phyloP scores from a whole-genome alignment of 805 yeast species.

The Saccharomyces mikatae region DNA sequence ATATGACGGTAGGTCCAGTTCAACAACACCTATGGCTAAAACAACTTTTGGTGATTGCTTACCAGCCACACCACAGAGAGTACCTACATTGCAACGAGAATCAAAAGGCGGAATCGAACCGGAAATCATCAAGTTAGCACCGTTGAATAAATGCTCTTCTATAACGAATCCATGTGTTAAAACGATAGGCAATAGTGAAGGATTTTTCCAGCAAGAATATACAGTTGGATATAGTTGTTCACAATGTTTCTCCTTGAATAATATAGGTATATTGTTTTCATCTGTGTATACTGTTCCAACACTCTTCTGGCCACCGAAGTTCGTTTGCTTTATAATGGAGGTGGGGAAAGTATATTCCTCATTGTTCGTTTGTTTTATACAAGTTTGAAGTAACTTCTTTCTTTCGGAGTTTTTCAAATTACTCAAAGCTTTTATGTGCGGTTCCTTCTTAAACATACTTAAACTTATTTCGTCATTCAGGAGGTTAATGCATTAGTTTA shows the following conservation, averaged over 20 bases:
- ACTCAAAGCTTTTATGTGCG: conserved; percentile 60
- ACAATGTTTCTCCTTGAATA: conserved; percentile 57
- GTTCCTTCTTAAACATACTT: conserved; percentile 31
- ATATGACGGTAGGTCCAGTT: conserved; percentile 40
- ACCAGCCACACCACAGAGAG: conserved; percentile 65
- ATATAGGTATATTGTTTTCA: conserved; percentile 56
- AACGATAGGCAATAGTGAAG: conserved; percentile 57
- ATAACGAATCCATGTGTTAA: conserved; percentile 69
- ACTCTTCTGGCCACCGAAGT: conserved; percentile 46
- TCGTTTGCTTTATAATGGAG: conserved; percentile 46
- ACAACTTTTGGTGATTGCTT: conserved; percentile 51
- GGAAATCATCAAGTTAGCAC: conserved; percentile 77
- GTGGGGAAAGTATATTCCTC: conserved; percentile 38
- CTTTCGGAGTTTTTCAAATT: conserved; percentile 80
- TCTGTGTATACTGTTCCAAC: conserved; percentile 61
- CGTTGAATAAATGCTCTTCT: conserved; percentile 49
- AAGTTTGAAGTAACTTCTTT: conserved; percentile 36
- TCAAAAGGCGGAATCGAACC: conserved; percentile 60
- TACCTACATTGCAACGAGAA: conserved; percentile 38
- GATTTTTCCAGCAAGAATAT: conserved; percentile 62
- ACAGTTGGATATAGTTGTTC: conserved; percentile 57
- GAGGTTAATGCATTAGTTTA: neutral
- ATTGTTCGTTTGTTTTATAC: conserved; percentile 28
- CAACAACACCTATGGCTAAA: conserved; percentile 60
- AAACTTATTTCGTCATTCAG: neutral